Conservation (phyloP, 495 filamentous ascomycete genomes). For the Xylaria longipes region DNA sequence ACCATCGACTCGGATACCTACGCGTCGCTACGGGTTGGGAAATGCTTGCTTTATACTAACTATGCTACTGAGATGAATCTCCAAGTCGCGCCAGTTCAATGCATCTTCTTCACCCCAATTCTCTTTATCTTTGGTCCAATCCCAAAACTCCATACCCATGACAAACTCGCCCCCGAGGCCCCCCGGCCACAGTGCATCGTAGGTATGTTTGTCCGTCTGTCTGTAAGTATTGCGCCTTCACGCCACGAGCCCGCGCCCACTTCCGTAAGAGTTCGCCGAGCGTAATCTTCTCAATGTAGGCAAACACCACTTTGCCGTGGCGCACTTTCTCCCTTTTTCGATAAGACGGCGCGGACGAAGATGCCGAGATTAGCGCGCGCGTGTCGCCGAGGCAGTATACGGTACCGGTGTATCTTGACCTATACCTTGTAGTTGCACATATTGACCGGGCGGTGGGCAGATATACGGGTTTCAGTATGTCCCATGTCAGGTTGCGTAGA, state of each 20-base stretch:
- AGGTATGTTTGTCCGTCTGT: constrained; percentile 35
- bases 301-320: neutral
- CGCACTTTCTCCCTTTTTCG: neutral
- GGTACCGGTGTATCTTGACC: neutral
- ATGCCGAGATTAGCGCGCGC: neutral
- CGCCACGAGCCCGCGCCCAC: neutral
- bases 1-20: too few relatives aligned
- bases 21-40: neutral
- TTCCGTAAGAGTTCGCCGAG: constrained; percentile 3
- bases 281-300: neutral
- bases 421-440: constrained; percentile 6
- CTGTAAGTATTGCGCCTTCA: constrained; percentile 33
- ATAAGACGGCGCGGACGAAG: neutral
- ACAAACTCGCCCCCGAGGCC: constrained; percentile 48
- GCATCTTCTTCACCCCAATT: constrained; percentile 39
- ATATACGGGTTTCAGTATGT: constrained; percentile 43
- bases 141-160: constrained; percentile 51
- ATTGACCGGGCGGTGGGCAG: constrained; percentile 18
- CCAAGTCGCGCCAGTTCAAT: neutral
- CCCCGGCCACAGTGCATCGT: constrained; percentile 43
- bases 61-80: neutral
- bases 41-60: neutral
- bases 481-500: constrained; percentile 42
- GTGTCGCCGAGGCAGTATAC: constrained; percentile 12
- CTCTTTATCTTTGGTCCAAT: constrained; percentile 33